Evolutionary conservation across 2,329 filamentous ascomycete species (phyloP), one percentile per base, ranked within the genome.

Genomic region (Chrysosphaeria jannelii): DNA sequence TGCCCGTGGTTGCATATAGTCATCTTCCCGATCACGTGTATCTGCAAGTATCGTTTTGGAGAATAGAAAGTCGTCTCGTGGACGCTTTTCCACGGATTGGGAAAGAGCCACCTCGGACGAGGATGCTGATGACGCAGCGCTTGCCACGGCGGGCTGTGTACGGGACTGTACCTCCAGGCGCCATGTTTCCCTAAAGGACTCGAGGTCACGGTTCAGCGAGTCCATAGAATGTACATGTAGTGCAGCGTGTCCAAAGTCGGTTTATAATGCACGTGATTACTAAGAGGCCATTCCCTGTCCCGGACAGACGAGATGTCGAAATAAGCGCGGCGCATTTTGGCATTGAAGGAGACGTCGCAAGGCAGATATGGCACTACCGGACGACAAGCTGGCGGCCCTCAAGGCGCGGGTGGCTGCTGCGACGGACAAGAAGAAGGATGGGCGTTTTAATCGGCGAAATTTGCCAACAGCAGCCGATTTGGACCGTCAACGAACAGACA

Each of bases 101-200:
- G n/a, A n/a, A n/a, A n/a, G n/a, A n/a, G n/a, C n/a, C n/a, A n/a
- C n/a, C n/a, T n/a, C n/a, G n/a, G 10, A 13, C 4, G 13, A 10
- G 4, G 27, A 4, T 6, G 19, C n/a, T 14, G 24, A 6, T 19
- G 13, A 5, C 5, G 20, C 14, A 4, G 19, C 14, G n/a, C 10
- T 14, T 5, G 19, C 13, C 10, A 18, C 11, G 4, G 22, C 11
- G n/a, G 24, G 19, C 9, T 18, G 7, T 18, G 7, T n/a, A 18
- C 38, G 50, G 3, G 44, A 42, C 23, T 50, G 38, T 5, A 89
- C 70, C 40, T 91, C 79, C 34, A 75, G 68, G 28, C 63, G 62
- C 79, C 79, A 91, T 51, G 76, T 57, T 37, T 62, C 58, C 32
- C 81, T 67, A 46, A 91, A 91, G 21, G 59, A 66, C 43, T 89